A percentile compares a stretch with the other conserved stretches of the same genome.
phyloP scores from a whole-genome alignment of 148 eudicot genomes.

The Rheum nobile region DNA sequence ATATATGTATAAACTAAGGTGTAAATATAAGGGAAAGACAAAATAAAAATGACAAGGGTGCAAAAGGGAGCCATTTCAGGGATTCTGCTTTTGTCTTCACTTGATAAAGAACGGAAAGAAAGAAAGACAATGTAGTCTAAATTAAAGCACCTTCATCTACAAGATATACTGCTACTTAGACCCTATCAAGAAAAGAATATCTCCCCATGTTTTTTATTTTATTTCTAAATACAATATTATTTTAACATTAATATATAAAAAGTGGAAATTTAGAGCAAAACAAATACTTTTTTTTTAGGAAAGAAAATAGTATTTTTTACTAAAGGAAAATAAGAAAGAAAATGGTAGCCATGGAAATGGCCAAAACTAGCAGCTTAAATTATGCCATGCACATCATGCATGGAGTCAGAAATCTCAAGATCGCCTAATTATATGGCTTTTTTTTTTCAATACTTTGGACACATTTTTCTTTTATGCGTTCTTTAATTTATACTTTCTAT shows the following conservation, averaged over 20 bases:
- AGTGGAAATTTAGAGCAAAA: background rate
- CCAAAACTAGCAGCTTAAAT: background rate
- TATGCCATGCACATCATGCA: background rate
- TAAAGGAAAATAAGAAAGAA: no score
- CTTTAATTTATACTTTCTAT: slow-evolving; percentile 8
- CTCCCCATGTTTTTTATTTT: background rate
- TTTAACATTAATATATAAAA: background rate
- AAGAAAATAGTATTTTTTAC: no score
- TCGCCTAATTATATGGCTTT: slow-evolving; percentile 4
- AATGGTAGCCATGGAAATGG: background rate
- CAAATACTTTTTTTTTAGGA: background rate
- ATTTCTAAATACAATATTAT: background rate
- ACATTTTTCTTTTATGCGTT: background rate
- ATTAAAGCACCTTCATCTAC: slow-evolving; percentile 7
- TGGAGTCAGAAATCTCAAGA: background rate
- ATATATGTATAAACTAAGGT: slow-evolving; percentile 1
- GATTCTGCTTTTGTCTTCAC: slow-evolving; percentile 6
- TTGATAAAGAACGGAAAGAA: slow-evolving; percentile 3
- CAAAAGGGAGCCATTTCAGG: background rate
- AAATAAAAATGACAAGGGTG: background rate
- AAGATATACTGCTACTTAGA: slow-evolving; percentile 1
- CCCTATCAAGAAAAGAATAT: slow-evolving; percentile 11
- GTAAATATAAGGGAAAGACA: slow-evolving; percentile 1
- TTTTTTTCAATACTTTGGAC: background rate
- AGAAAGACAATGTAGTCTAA: background rate